A percentile compares a stretch with the other conserved stretches of the same genome.
These are phyloP conservation scores for Clonostachys byssicola DNA, from an alignment of 2,329 filamentous ascomycete species.

Conservation along the genomic window DNA sequence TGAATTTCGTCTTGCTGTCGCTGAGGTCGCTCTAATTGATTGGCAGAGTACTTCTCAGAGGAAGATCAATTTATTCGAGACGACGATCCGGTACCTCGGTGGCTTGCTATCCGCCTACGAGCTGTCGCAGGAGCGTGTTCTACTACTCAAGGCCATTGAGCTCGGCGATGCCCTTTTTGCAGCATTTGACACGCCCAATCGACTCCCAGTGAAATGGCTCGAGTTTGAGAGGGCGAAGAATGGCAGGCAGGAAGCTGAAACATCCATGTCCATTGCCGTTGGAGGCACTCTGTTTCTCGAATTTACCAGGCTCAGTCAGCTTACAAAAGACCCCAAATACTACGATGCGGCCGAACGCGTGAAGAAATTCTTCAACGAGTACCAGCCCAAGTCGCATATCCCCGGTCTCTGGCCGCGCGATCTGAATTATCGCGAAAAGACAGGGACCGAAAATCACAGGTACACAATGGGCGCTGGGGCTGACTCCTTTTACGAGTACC, in stretches of 20 bases:
- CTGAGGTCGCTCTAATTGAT: slow-evolving; percentile 44
- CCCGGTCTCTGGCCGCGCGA: slow-evolving; percentile 70
- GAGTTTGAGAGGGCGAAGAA: slow-evolving; percentile 33
- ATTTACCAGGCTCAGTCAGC: slow-evolving; percentile 70
- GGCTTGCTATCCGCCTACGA: slow-evolving; percentile 49
- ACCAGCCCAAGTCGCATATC: slow-evolving; percentile 62
- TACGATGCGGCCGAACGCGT: slow-evolving; percentile 74
- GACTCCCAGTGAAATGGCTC: slow-evolving; percentile 41
- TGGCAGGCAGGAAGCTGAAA: slow-evolving; percentile 27
- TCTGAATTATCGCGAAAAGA: slow-evolving; percentile 57
- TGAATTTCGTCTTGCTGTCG: slow-evolving; percentile 50
- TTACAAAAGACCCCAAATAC: slow-evolving; percentile 69
- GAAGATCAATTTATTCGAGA: slow-evolving; percentile 58
- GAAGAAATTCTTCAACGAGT: slow-evolving; percentile 60
- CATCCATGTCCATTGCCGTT: slow-evolving; percentile 35
- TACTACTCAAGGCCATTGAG: slow-evolving; percentile 47
- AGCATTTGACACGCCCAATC: slow-evolving; percentile 50
- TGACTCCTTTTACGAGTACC: slow-evolving; percentile 54
- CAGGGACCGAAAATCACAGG: slow-evolving; percentile 14
- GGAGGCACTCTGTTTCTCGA: slow-evolving; percentile 67
- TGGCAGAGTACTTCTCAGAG: slow-evolving; percentile 41
- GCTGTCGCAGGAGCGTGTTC: slow-evolving; percentile 36
- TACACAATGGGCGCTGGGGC: slow-evolving; percentile 41
- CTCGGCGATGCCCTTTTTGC: slow-evolving; percentile 49
- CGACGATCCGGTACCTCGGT: slow-evolving; percentile 52